Evolutionary conservation across 2,329 filamentous ascomycete genomes (phyloP), one percentile per base, ranked within the genome.

Genomic region (Dryadomyces quercus-mongolicae): DNA sequence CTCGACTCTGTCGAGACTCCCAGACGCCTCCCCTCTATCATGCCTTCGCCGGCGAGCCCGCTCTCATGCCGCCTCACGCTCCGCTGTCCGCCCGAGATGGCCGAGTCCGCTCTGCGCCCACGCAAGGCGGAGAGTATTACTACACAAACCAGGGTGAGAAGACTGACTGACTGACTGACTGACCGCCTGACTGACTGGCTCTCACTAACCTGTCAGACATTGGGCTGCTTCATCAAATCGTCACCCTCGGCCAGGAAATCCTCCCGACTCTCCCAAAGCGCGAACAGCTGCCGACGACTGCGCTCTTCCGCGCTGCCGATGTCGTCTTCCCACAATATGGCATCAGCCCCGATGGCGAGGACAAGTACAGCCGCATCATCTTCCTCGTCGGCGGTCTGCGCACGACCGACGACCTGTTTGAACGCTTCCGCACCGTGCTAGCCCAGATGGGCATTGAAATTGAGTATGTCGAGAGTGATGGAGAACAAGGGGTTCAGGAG

Each of bases 241-340:
- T 94, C 63, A 73, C 75, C 57, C 76, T 78, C 61, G 90, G 88
- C 46, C 81, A 91, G 69, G 72, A 78, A 44, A 75, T 86, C 34
- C 74, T 81, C 53, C 71, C 78, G 48, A 68, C 68, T 12, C 70
- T 80, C 2, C 73, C 80, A 1, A 78, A 83, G 55, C 76, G 76
- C 50, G 79, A 85, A 61, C 77, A 79, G 54, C 74, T 86, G 21
- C 84, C 87, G 3, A 88, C 85, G 55, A 82, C 83, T 63, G 88
- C 88, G 10, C 77, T 95, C 18, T 94, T 94, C 68, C 76, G 78
- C 53, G 88, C 88, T 34, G 94, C 94, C 65, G 85, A 93, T 64
- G 75, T 80, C 54, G 76, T 91, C 45, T 77, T 95, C n/a, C 80
- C 79, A 5, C 74, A 81, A 59, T 74, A 86, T 71, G 85, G 82